Percentiles rank a stretch among this genome's conserved stretches.
Conservation (phyloP, 106 monocot genomes). For the Alisma plantagoaquatica region DNA sequence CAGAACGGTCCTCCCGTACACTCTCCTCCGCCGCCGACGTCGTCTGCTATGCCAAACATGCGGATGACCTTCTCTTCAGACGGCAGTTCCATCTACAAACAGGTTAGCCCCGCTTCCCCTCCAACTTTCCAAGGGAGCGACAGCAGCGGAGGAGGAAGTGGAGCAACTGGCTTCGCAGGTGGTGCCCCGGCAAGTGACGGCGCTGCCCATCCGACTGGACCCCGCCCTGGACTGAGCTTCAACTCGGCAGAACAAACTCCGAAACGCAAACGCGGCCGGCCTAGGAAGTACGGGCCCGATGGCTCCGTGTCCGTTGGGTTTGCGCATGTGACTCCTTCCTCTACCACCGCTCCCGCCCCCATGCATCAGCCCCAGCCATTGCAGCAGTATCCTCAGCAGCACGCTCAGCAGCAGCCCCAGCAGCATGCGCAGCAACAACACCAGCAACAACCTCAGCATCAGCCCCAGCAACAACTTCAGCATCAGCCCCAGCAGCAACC, state of each 20-base stretch:
- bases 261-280: conserved; percentile 20
- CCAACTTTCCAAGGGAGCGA: conserved; percentile 23
- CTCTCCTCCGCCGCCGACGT: conserved; percentile 25
- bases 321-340: background rate
- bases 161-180: no score
- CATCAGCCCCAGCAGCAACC: no score
- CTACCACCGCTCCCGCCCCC: no score
- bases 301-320: conserved; percentile 15
- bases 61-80: conserved; percentile 57
- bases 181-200: background rate
- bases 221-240: conserved; percentile 26
- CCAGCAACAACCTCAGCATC: no score
- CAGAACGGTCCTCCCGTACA: conserved; percentile 44
- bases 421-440: no score
- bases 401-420: no score
- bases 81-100: conserved; percentile 78
- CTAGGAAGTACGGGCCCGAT: conserved; percentile 29
- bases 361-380: no score
- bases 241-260: conserved; percentile 33
- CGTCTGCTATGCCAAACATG: conserved; percentile 57
- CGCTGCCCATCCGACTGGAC: background rate
- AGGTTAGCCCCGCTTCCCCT: conserved; percentile 19
- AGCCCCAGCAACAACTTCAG: no score
- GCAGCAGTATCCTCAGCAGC: no score
- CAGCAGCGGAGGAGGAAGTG: background rate